These are phyloP conservation scores for Wakefieldia striispora DNA, from an alignment of 768 basidiomycete species.

Conservation along the genomic window DNA sequence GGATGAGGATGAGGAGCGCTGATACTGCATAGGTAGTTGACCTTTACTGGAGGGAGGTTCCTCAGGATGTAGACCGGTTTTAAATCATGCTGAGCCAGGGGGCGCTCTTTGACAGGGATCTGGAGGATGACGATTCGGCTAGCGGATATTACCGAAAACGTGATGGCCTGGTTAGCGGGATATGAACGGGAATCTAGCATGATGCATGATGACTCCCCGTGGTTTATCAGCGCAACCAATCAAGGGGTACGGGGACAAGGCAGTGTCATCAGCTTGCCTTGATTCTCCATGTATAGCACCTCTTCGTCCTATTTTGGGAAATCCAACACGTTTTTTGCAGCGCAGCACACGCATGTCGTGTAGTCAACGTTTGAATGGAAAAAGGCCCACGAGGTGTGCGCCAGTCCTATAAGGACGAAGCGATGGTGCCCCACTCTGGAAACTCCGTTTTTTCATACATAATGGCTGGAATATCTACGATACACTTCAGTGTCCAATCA, in stretches of 20 bases:
- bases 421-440: slow-evolving; percentile 20
- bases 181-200: slow-evolving; percentile 35
- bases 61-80: slow-evolving; percentile 8
- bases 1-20: slow-evolving; percentile 29
- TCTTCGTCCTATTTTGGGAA: slow-evolving; percentile 25
- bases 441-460: slow-evolving; percentile 30
- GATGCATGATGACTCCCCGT: slow-evolving; percentile 31
- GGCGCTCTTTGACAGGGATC: slow-evolving; percentile 21
- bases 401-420: slow-evolving; percentile 19
- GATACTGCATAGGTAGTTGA: slow-evolving; percentile 29
- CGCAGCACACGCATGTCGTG: slow-evolving; percentile 32
- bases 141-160: slow-evolving; percentile 36
- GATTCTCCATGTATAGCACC: slow-evolving; percentile 16
- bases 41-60: slow-evolving; percentile 10
- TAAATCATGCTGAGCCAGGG: slow-evolving; percentile 28
- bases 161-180: slow-evolving; percentile 27
- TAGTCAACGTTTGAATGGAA: slow-evolving; percentile 18
- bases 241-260: slow-evolving; percentile 30
- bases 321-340: slow-evolving; percentile 32
- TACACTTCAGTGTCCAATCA: slow-evolving; percentile 20
- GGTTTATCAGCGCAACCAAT: slow-evolving; percentile 33
- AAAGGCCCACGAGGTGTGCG: slow-evolving; percentile 30
- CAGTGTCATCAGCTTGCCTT: slow-evolving; percentile 26
- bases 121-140: slow-evolving; percentile 21
- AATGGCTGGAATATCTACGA: slow-evolving; percentile 27